Percentiles rank a stretch among this genome's conserved stretches.
Conservation (phyloP, 208 protist genomes). For the Porcisia hertigi region DNA sequence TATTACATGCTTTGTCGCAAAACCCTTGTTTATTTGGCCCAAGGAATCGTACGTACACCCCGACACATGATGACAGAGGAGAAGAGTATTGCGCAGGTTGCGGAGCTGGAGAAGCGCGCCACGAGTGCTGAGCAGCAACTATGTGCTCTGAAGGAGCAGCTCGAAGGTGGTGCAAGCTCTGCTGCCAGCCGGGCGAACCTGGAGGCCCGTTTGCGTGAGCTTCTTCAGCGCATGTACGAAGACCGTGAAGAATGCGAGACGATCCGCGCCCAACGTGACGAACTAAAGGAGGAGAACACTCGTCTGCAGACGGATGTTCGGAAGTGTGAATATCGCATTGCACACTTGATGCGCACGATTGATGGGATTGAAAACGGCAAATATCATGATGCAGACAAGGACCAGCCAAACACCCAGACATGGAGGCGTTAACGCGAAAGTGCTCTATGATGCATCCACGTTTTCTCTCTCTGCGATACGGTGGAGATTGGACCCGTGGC, state of each 20-base stretch:
- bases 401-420: background rate
- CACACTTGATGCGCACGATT: slow-evolving; percentile 86
- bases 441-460: background rate
- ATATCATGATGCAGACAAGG: background rate
- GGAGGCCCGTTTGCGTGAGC: slow-evolving; percentile 46
- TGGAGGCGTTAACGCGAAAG: background rate
- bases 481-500: background rate
- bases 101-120: slow-evolving; percentile 64
- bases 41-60: background rate
- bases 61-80: slow-evolving; percentile 13
- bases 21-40: background rate
- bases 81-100: slow-evolving; percentile 16
- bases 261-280: slow-evolving; percentile 75
- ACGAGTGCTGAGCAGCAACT: slow-evolving; percentile 49
- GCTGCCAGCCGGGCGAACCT: slow-evolving; percentile 19
- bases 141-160: slow-evolving; percentile 37
- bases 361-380: slow-evolving; percentile 51
- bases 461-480: background rate
- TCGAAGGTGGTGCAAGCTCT: slow-evolving; percentile 16
- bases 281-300: slow-evolving; percentile 77
- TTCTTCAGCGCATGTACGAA: slow-evolving; percentile 63
- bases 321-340: slow-evolving; percentile 84
- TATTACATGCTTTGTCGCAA: slow-evolving; percentile 16
- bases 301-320: slow-evolving; percentile 56
- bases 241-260: slow-evolving; percentile 81